These are phyloP conservation scores for Setaria italica DNA, from an alignment of 202 grass and related monocot species.

Conservation along the genomic window DNA sequence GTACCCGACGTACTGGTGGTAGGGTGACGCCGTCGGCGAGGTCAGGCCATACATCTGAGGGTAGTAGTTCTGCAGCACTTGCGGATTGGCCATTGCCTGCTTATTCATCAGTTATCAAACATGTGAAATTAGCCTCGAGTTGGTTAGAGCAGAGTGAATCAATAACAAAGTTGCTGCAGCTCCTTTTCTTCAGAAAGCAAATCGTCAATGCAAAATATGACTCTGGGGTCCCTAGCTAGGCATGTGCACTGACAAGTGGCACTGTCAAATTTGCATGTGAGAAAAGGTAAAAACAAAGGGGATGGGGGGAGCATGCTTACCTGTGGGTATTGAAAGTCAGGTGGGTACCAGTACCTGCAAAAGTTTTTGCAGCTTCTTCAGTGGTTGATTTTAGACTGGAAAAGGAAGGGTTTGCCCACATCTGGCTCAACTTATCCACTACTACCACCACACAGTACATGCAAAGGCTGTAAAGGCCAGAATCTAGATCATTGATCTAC, in stretches of 20 bases:
- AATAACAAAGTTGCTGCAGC: not conserved
- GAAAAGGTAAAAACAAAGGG: conserved; percentile 33
- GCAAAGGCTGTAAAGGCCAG: conserved; percentile 48
- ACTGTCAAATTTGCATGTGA: conserved; percentile 50
- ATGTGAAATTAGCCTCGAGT: not conserved
- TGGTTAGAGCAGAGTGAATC: not conserved
- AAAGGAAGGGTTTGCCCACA: conserved; percentile 26
- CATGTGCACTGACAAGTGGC: conserved; percentile 23
- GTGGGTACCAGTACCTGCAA: conserved; percentile 91
- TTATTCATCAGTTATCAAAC: not conserved
- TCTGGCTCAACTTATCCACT: conserved; percentile 42
- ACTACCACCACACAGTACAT: not conserved
- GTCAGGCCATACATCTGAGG: conserved; percentile 66
- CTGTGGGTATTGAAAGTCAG: conserved; percentile 86
- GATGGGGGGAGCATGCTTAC: conserved; percentile 50
- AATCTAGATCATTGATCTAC: conserved; percentile 42
- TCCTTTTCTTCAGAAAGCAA: not conserved
- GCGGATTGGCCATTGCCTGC: conserved; percentile 65
- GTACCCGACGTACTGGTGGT: conserved; percentile 67
- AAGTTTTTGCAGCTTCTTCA: conserved; percentile 49
- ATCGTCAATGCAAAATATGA: not conserved
- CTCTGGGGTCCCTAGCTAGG: not conserved
- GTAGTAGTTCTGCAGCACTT: conserved; percentile 69
- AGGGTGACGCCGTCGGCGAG: conserved; percentile 46
- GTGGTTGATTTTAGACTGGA: conserved; percentile 35